Evolutionary conservation across 2,329 filamentous ascomycete genomes (phyloP), one percentile per base, ranked within the genome.

Genomic region (Trichoderma endophyticum): DNA sequence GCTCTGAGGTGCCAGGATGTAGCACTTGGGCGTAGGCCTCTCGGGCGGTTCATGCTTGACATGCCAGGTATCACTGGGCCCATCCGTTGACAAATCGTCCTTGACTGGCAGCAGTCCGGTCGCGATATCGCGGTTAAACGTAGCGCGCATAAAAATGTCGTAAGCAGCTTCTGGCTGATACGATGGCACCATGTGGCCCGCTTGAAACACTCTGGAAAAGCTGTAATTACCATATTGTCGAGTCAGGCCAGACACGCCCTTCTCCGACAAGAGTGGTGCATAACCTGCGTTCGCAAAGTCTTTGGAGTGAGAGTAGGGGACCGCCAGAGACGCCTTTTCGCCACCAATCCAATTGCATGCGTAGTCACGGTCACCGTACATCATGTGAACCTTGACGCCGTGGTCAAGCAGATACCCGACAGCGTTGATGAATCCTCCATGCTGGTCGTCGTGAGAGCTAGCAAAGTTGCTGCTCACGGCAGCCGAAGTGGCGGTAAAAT

Each of bases 211-310:
- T 3, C 90, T 85, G 32, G 87, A 88, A 79, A 92, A 92, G 51
- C 86, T 88, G 73, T 91, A 87, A 77, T 94, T 94, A 11, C 91
- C 93, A 75, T 89, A 91, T 79, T 95, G 92, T 6, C 93, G 87
- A 0, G 93, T 92, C 71, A 89, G 86, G 24, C 93, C 93, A 56
- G 86, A 90, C 77, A 89, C 87, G 15, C 86, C 84, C 15, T 84
- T 85, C 74, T 91, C 90, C 11, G 92, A 89, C 8, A 89, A 81
- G 73, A 96, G 88, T 3, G 90, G 88, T 0, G 88, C 87, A 79
- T 95, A 96, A 0, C 92, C 92, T 0, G 93, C 90, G 1, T 79
- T 79, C 0, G 84, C 80, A 74, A 91, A 89, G n/a, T 80, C 75
- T 36, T 77, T 73, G 6, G 80, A 78, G 63, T 85, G 80, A 32